Evolutionary conservation across 2,329 filamentous ascomycete genomes (phyloP).

Genomic region (Arachnopeziza araneosa): DNA sequence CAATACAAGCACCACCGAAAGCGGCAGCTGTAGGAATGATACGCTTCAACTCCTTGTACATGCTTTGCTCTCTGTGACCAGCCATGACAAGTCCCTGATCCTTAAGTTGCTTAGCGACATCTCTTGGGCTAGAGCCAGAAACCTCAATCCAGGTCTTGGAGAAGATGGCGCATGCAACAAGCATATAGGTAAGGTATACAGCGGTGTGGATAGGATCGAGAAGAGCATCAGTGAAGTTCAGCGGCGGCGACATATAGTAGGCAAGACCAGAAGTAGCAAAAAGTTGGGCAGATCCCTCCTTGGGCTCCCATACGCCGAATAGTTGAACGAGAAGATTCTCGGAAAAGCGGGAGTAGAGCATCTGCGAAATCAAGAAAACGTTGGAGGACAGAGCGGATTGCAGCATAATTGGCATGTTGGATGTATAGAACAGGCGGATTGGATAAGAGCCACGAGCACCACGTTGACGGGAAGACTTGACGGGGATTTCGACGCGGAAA

Average conservation of each 20-base stretch:
- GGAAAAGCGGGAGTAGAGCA: slow-evolving; percentile 98
- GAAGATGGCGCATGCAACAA: slow-evolving; percentile 94
- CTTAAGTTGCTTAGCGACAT: slow-evolving; percentile 99
- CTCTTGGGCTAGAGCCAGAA: slow-evolving; percentile 92
- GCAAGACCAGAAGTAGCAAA: slow-evolving; percentile 89
- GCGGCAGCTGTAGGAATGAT: slow-evolving; percentile 97
- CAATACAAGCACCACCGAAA: slow-evolving; percentile 98
- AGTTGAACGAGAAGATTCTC: slow-evolving; percentile 98
- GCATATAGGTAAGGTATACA: slow-evolving; percentile 96
- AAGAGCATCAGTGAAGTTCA: slow-evolving; percentile 96
- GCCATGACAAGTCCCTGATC: slow-evolving; percentile 99
- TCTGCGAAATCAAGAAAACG: slow-evolving; percentile 98
- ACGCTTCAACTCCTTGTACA: slow-evolving; percentile 99
- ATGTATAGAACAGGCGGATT: slow-evolving; percentile 98
- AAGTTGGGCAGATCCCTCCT: slow-evolving; percentile 92
- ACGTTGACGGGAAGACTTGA: slow-evolving; percentile 98
- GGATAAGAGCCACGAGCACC: slow-evolving; percentile 98
- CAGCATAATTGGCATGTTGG: slow-evolving; percentile 99
- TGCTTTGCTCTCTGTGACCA: slow-evolving; percentile 98
- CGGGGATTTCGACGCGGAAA: slow-evolving; percentile 99
- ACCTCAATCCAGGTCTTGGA: slow-evolving; percentile 99
- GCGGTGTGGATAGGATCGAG: slow-evolving; percentile 95
- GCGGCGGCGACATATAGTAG: slow-evolving; percentile 99
- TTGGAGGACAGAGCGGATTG: slow-evolving; percentile 98
- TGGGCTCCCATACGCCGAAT: slow-evolving; percentile 96